These are phyloP conservation scores for Homolaphlyctis polyrhiza DNA, from an alignment of 371 early-diverging fungal genomes.

Conservation along the genomic window DNA sequence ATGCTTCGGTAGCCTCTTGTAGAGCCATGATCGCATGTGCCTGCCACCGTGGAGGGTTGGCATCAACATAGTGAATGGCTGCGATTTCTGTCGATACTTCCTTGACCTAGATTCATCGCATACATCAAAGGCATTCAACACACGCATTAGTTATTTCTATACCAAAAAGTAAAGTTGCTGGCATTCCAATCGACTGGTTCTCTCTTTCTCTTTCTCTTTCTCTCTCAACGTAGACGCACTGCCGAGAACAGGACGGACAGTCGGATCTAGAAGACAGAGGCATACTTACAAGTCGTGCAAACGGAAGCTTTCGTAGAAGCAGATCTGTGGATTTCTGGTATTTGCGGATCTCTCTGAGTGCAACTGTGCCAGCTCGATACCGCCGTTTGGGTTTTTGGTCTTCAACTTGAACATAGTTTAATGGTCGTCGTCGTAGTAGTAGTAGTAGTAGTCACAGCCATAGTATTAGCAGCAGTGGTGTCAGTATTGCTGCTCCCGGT, in stretches of 20 bases:
- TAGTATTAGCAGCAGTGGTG: too few species aligned
- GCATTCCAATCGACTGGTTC: too few species aligned
- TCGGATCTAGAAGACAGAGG: neutral
- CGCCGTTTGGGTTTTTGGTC: conserved; percentile 27
- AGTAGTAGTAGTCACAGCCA: too few species aligned
- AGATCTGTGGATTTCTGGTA: conserved; percentile 97
- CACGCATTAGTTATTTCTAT: too few species aligned
- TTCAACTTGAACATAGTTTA: too few species aligned
- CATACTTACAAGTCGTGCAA: conserved; percentile 79
- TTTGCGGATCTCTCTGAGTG: conserved; percentile 93
- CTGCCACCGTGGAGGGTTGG: conserved; percentile 67
- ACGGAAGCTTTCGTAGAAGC: conserved; percentile 96
- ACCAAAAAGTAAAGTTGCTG: too few species aligned
- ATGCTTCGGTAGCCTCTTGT: conserved; percentile 90
- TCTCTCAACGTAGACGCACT: too few species aligned
- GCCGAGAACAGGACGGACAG: neutral
- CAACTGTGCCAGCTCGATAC: conserved; percentile 64
- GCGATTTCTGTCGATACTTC: conserved; percentile 57
- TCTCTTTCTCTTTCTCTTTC: too few species aligned
- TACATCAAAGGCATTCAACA: too few species aligned
- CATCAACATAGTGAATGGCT: conserved; percentile 20
- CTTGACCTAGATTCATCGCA: conserved; percentile 41
- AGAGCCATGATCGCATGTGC: conserved; percentile 73
- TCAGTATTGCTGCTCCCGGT: too few species aligned
- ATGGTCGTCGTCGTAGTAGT: too few species aligned